phyloP scores from a whole-genome alignment of 441 rosid species.

The Gossypium davidsonii region DNA sequence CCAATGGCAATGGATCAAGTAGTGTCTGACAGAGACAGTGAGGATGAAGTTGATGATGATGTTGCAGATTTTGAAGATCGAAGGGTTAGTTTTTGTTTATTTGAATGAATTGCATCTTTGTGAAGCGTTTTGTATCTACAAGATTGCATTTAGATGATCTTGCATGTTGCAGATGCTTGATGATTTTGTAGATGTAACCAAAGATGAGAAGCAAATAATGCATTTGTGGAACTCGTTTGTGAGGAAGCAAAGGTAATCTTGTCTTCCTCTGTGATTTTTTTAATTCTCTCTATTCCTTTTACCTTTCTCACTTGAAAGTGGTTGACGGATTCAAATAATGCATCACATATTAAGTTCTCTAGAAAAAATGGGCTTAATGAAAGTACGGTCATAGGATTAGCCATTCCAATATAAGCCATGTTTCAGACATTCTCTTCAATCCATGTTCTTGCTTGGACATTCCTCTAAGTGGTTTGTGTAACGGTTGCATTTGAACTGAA shows the following conservation, averaged over 20 bases:
- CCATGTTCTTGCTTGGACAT: neutral
- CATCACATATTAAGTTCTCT: neutral
- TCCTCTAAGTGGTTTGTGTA: neutral
- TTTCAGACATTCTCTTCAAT: neutral
- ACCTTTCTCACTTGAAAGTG: neutral
- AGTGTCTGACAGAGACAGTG: slow-evolving; percentile 82
- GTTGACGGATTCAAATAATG: neutral
- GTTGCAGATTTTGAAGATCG: slow-evolving; percentile 97
- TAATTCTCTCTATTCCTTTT: slow-evolving; percentile 6
- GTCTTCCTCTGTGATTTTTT: slow-evolving; percentile 9
- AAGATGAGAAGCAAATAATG: slow-evolving; percentile 95
- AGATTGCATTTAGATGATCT: slow-evolving; percentile 10
- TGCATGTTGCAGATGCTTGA: slow-evolving; percentile 80
- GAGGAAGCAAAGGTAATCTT: slow-evolving; percentile 79
- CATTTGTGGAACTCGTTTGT: slow-evolving; percentile 98
- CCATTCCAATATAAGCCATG: neutral
- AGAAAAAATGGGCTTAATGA: neutral
- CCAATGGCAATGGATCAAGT: slow-evolving; percentile 92
- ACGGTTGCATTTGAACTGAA: neutral
- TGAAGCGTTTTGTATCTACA: neutral
- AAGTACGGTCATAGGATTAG: neutral
- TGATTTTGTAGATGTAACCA: slow-evolving; percentile 96
- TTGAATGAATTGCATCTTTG: neutral
- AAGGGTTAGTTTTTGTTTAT: slow-evolving; percentile 50
- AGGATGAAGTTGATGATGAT: slow-evolving; percentile 97